Conservation (phyloP, 306 rosid species). For the Crotalaria pallida region DNA sequence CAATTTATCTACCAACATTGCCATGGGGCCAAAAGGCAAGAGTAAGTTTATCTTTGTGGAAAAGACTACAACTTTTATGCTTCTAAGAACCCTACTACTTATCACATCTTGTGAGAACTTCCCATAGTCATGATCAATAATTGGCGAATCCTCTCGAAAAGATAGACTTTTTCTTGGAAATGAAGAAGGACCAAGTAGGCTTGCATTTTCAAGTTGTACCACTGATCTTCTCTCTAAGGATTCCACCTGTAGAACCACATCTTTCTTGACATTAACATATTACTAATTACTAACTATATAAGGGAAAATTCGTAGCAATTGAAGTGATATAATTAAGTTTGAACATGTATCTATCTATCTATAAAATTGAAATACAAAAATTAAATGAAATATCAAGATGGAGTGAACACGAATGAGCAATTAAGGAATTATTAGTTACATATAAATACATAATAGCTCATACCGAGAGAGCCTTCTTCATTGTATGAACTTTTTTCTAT, state of each 20-base stretch:
- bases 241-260: constrained; percentile 7
- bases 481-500: not conserved
- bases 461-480: constrained; percentile 22
- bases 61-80: constrained; percentile 53
- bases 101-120: constrained; percentile 11
- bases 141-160: constrained; percentile 1
- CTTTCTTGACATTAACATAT: not conserved
- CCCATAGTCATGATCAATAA: constrained; percentile 2
- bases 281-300: not conserved
- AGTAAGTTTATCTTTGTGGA: constrained; percentile 65
- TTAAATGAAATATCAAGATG: not conserved
- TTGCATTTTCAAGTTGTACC: constrained; percentile 6
- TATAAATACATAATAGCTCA: not conserved
- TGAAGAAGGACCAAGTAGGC: constrained; percentile 7
- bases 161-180: not conserved
- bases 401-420: not conserved
- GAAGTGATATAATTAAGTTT: not conserved
- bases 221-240: constrained; percentile 3
- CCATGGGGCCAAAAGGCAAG: constrained; percentile 68
- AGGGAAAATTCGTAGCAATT: not conserved
- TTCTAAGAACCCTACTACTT: constrained; percentile 30
- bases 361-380: not conserved
- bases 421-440: not conserved
- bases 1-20: constrained; percentile 43
- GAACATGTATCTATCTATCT: not conserved